phyloP scores from a whole-genome alignment of 225 moss, liverwort and hornwort genomes.

The Sphagnum tenellum region DNA sequence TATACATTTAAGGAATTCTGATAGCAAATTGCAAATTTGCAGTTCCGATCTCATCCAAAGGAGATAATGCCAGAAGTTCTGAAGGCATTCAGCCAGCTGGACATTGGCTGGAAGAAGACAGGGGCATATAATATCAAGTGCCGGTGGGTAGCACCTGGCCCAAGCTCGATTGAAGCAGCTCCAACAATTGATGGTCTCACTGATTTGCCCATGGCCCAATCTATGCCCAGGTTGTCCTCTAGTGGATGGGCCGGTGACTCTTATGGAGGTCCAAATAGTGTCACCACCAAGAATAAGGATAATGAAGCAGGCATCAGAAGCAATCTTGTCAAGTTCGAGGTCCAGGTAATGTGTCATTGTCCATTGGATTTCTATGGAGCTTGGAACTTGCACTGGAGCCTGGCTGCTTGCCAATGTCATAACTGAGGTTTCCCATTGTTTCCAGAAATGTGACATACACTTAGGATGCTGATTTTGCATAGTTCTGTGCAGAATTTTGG shows the following conservation, averaged over 20 bases:
- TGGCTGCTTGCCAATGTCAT: no score
- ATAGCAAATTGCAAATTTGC: slow-evolving; percentile 8
- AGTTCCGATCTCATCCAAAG: slow-evolving; percentile 74
- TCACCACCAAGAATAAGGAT: slow-evolving; percentile 47
- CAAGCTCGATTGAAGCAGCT: slow-evolving; percentile 24
- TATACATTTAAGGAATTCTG: slow-evolving; percentile 1
- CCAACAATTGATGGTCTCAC: slow-evolving; percentile 38
- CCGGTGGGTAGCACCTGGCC: slow-evolving; percentile 64
- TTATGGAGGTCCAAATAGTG: slow-evolving; percentile 21
- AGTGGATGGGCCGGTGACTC: slow-evolving; percentile 44
- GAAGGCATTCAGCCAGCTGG: slow-evolving; percentile 57
- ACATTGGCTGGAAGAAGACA: slow-evolving; percentile 81
- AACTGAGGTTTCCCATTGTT: no score
- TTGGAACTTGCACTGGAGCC: no score
- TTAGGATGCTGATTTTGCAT: no score
- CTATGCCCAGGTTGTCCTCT: slow-evolving; percentile 43
- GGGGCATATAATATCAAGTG: slow-evolving; percentile 77
- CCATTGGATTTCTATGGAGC: not conserved
- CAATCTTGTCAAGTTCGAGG: slow-evolving; percentile 78
- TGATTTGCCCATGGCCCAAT: slow-evolving; percentile 54
- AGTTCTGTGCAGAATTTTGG: no score
- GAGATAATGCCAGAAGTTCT: slow-evolving; percentile 82
- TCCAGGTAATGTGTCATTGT: slow-evolving; percentile 63
- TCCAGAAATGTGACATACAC: no score
- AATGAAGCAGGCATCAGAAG: slow-evolving; percentile 63